Percentiles rank a stretch among this genome's conserved stretches.
phyloP scores from a whole-genome alignment of 805 yeast species.

The Saitoella complicata region DNA sequence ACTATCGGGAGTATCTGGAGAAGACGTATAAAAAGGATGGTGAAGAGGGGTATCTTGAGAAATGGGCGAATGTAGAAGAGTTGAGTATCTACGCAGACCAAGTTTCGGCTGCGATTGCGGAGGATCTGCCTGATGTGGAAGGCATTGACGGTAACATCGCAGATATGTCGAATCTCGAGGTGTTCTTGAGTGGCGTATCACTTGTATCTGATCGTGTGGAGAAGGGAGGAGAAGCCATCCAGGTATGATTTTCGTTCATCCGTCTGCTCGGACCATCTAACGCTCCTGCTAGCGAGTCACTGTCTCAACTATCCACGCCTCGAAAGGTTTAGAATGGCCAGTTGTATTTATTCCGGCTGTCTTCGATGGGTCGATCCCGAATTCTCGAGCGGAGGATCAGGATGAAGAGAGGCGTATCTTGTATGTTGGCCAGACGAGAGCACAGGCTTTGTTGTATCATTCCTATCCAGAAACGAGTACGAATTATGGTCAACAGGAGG shows the following conservation, averaged over 20 bases:
- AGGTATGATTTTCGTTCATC: constrained; percentile 9
- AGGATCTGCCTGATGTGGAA: background rate
- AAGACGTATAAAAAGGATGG: constrained; percentile 8
- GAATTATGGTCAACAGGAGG: too few relatives aligned
- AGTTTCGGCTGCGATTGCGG: background rate
- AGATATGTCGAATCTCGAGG: background rate
- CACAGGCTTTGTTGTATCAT: constrained; percentile 33
- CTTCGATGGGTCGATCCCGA: constrained; percentile 51
- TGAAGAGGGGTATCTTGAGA: background rate
- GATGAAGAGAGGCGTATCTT: constrained; percentile 74
- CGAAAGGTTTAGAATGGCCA: constrained; percentile 95
- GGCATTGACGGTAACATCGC: background rate
- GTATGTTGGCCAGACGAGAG: constrained; percentile 81
- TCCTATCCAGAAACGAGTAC: background rate
- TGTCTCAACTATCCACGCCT: constrained; percentile 75
- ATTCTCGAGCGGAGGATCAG: constrained; percentile 26
- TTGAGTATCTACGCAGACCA: background rate
- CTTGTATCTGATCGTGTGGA: constrained; percentile 3
- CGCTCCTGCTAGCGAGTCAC: constrained; percentile 20
- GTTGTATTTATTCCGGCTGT: constrained; percentile 69
- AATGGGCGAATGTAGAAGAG: constrained; percentile 13
- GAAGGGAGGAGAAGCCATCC: constrained; percentile 6
- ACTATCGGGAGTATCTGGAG: constrained; percentile 1
- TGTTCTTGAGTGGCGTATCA: background rate
- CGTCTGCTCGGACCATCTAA: constrained; percentile 5